Evolutionary conservation across 768 basidiomycete species (phyloP), one percentile per base, ranked within the genome.

Genomic region (Podaxis sp.): DNA sequence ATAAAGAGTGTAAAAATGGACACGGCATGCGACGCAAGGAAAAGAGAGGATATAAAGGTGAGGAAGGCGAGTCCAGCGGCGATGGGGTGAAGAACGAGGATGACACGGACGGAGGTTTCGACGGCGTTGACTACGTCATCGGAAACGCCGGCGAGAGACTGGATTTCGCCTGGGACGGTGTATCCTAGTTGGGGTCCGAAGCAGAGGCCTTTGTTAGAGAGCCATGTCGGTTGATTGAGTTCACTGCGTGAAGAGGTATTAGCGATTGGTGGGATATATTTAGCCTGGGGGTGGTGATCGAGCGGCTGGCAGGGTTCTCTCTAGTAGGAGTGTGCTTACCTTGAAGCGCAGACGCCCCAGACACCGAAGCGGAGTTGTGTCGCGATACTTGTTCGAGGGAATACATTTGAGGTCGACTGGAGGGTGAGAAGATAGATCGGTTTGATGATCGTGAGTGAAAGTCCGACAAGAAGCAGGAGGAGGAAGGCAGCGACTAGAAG

Each of bases 331-430:
- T 32, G 5, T 14, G 38, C 68, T 60, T 59, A 80, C 85, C 78
- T 83, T n/a, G 72, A 72, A 0, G 86, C 86, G 72, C 93, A 95
- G 37, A 87, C 78, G 0, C 93, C 93, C 88, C 91, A 93, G 4
- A 93, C 87, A 3, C 93, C 93, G 62, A 93, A 88, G 37, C 84
- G 79, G 9, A 92, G 71, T 64, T 79, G 75, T 3, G 85, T 87
- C 28, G 85, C 85, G 11, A 84, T 71, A 62, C 78, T 77, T 10
- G 86, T 84, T 36, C 68, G 64, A 2, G 79, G 54, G 52, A 73
- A 69, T 44, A 59, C 65, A 0, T 64, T 62, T 6, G 67, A 50
- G 0, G 69, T 72, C 47, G 80, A 71, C 60, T 71, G 65, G 72
- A 90, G 69, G 18, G 73, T 65, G 52, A 91, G 73, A 27, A 91